Evolutionary conservation across 768 basidiomycete species (phyloP), one percentile per base, ranked within the genome.

Genomic region (Coprinellus aureogranulatus): DNA sequence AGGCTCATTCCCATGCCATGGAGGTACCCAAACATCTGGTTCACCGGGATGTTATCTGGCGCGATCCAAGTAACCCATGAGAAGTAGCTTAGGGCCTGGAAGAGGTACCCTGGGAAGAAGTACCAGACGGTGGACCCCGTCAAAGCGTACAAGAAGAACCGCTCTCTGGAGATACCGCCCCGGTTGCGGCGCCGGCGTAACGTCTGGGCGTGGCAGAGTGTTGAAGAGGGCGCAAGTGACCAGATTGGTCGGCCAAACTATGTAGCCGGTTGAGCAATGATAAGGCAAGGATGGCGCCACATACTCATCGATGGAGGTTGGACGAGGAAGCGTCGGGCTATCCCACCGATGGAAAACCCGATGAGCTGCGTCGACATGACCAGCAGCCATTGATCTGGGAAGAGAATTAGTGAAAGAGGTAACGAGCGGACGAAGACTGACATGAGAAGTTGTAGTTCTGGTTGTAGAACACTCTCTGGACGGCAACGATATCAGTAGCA

Each of bases 181-280:
- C 81, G 78, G 27, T 70, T 77, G 14, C 88, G 86, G 18, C 81
- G 79, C 56, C 90, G 90, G 26, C 85, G 78, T 58, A 89, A 89
- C 47, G 76, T 72, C 64, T 88, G 83, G 0, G 86, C 83, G 70
- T 93, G 91, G n/a, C 0, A 93, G 78, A 1, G 90, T 92, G 69
- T 92, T 93, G 76, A 93, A 91, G 16, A 82, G 72, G 0, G 78
- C 87, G 64, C 90, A 90, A 14, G 80, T 84, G 41, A 91, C 88
- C 22, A 92, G 79, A 58, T 88, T 86, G 22, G 76, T 71, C 0
- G 90, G 90, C 90, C 90, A 92, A 67, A 92, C 88, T 88, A 75
- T 30, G 69, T 70, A 2, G 70, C 34, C 34, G 27, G 20, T 9
- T 51, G 76, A 80, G 59, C 81, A 42, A n/a, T 55, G 30, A 22